Evolutionary conservation across 805 yeast species (phyloP).

Genomic region (Starmera quercuum): DNA sequence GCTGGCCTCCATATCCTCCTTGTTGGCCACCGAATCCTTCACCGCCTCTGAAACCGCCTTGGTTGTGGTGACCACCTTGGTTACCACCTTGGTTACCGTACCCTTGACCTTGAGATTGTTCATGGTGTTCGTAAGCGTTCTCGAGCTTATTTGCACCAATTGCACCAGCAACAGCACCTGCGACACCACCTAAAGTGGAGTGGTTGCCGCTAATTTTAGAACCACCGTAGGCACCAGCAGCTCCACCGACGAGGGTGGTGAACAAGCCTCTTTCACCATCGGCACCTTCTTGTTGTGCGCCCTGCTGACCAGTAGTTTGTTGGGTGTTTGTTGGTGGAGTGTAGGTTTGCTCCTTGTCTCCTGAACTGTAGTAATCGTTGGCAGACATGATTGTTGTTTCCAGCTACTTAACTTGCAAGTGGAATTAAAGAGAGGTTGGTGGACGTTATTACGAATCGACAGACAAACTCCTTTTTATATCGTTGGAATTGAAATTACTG

Average conservation of each 20-base stretch:
- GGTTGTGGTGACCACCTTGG: conserved; percentile 2
- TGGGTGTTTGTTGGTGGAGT: conserved; percentile 11
- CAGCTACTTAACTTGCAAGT: background rate
- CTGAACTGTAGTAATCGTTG: conserved; percentile 45
- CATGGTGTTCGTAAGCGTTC: conserved; percentile 23
- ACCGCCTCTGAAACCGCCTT: conserved; percentile 16
- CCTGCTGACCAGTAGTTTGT: conserved; percentile 3
- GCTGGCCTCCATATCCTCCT: conserved; percentile 18
- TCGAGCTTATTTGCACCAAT: conserved; percentile 39
- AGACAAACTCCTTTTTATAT: too few species aligned
- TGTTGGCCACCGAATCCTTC: conserved; percentile 16
- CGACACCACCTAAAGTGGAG: conserved; percentile 33
- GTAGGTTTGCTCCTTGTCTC: conserved; percentile 29
- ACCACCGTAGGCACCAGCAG: conserved; percentile 48
- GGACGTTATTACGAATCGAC: too few species aligned
- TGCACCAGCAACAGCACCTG: conserved; percentile 48
- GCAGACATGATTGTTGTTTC: conserved; percentile 36
- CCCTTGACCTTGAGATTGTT: conserved; percentile 2
- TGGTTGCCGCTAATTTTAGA: conserved; percentile 31
- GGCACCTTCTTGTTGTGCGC: conserved; percentile 10
- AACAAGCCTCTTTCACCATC: conserved; percentile 33
- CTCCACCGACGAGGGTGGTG: conserved; percentile 41
- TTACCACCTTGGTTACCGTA: conserved; percentile 3
- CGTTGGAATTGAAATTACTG: too few species aligned
- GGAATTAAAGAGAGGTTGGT: too few species aligned